A percentile compares a stretch with the other conserved stretches of the same genome.
Conservation (phyloP, 306 rosid genomes). For the Psophocarpus tetragonolobus region DNA sequence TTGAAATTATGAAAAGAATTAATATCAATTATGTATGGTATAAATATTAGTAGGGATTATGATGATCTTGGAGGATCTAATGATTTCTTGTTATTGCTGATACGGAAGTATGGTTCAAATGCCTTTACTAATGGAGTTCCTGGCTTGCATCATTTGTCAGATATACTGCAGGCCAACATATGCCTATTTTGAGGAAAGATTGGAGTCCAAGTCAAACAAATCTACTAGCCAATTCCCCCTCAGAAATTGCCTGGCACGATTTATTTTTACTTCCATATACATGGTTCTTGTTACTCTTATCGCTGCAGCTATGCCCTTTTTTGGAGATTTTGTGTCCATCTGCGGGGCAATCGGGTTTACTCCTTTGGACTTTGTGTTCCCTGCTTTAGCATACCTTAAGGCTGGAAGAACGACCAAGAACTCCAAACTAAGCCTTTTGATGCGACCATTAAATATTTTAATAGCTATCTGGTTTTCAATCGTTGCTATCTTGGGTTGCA, state of each 20-base stretch:
- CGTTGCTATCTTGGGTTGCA: slow-evolving; percentile 74
- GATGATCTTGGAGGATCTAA: background rate
- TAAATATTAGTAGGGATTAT: background rate
- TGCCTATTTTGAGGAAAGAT: slow-evolving; percentile 61
- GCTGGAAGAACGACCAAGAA: slow-evolving; percentile 43
- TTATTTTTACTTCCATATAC: slow-evolving; percentile 48
- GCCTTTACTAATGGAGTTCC: slow-evolving; percentile 14
- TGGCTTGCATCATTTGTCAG: slow-evolving; percentile 38
- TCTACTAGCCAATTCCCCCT: slow-evolving; percentile 11
- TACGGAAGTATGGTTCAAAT: background rate
- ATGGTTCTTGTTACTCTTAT: slow-evolving; percentile 59
- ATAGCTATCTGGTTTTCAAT: slow-evolving; percentile 65
- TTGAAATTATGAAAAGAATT: background rate
- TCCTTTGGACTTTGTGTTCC: slow-evolving; percentile 74
- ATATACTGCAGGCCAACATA: slow-evolving; percentile 87
- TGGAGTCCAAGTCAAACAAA: slow-evolving; percentile 32
- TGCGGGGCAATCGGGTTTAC: slow-evolving; percentile 84
- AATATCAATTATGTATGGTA: background rate
- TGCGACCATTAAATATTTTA: slow-evolving; percentile 55
- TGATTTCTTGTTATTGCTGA: background rate
- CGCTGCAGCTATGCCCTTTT: slow-evolving; percentile 79
- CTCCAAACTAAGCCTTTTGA: slow-evolving; percentile 36
- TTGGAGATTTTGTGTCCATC: slow-evolving; percentile 73
- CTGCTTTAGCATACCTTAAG: slow-evolving; percentile 72
- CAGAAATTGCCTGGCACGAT: slow-evolving; percentile 38